These are phyloP conservation scores for Plantago lanceolata DNA, from an alignment of 305 asterid genomes.

Conservation along the genomic window DNA sequence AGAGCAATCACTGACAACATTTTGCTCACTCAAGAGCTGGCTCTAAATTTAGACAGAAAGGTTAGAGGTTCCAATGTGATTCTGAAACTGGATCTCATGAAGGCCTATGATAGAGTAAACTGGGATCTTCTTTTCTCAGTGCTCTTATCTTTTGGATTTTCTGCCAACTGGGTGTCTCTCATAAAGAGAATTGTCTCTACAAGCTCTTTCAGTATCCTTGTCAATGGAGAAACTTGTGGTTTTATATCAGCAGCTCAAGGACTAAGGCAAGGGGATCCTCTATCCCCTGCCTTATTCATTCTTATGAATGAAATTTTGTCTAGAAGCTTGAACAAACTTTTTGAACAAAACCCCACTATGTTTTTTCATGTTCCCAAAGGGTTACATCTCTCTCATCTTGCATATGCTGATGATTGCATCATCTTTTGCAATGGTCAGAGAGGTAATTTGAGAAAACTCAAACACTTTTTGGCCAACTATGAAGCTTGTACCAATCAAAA, in stretches of 20 bases:
- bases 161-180: neutral
- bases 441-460: neutral
- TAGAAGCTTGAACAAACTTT: neutral
- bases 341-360: neutral
- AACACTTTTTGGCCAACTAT: no score
- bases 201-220: neutral
- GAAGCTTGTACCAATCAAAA: no score
- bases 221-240: neutral
- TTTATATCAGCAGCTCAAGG: neutral
- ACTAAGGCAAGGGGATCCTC: neutral
- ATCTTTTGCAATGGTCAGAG: neutral
- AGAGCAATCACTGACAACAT: neutral
- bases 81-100: neutral
- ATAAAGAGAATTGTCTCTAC: neutral
- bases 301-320: neutral
- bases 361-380: neutral
- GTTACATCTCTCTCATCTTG: neutral
- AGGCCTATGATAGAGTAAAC: neutral
- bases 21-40: neutral
- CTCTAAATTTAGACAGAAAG: neutral
- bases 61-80: neutral
- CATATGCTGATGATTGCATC: neutral
- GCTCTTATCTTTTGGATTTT: neutral
- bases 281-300: neutral
- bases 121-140: neutral